These are phyloP conservation scores for Gentiana straminea DNA, from an alignment of 257 asterid genomes.

Conservation along the genomic window DNA sequence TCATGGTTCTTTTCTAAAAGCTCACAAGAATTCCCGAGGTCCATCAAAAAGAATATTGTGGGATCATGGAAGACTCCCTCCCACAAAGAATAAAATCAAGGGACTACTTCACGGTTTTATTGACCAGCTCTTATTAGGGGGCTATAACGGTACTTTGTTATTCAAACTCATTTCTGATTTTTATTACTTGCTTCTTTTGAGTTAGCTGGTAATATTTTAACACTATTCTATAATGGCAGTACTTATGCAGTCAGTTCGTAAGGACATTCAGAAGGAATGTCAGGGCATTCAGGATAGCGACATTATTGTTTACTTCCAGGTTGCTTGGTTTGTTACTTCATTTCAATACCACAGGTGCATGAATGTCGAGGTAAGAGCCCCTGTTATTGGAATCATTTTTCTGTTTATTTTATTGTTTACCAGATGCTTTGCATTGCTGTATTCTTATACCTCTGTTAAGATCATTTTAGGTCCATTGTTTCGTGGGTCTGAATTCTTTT, in stretches of 20 bases:
- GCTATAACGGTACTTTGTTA: constrained; percentile 62
- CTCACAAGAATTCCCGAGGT: constrained; percentile 57
- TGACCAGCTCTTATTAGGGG: constrained; percentile 69
- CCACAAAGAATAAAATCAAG: constrained; percentile 43
- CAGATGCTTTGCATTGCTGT: too few species aligned
- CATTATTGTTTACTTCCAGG: constrained; percentile 58
- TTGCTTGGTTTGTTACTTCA: constrained; percentile 73
- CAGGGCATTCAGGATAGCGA: constrained; percentile 64
- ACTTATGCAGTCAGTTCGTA: constrained; percentile 74
- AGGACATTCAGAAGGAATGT: constrained; percentile 78
- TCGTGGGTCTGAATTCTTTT: too few species aligned
- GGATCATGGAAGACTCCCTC: constrained; percentile 60
- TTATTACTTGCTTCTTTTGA: constrained; percentile 5
- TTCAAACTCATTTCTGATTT: constrained; percentile 8
- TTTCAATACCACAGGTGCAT: constrained; percentile 71
- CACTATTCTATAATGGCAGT: constrained; percentile 27
- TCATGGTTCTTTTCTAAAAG: constrained; percentile 47
- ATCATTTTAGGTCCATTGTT: too few species aligned
- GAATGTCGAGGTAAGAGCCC: constrained; percentile 40
- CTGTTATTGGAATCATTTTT: too few species aligned
- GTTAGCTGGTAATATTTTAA: constrained; percentile 16
- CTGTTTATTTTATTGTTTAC: too few species aligned
- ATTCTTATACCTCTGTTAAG: too few species aligned
- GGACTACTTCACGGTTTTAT: constrained; percentile 50
- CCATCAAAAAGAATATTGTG: constrained; percentile 55